Evolutionary conservation across 2,329 filamentous ascomycete species (phyloP), one percentile per base, ranked within the genome.

Genomic region (Paecilomyces formosus): DNA sequence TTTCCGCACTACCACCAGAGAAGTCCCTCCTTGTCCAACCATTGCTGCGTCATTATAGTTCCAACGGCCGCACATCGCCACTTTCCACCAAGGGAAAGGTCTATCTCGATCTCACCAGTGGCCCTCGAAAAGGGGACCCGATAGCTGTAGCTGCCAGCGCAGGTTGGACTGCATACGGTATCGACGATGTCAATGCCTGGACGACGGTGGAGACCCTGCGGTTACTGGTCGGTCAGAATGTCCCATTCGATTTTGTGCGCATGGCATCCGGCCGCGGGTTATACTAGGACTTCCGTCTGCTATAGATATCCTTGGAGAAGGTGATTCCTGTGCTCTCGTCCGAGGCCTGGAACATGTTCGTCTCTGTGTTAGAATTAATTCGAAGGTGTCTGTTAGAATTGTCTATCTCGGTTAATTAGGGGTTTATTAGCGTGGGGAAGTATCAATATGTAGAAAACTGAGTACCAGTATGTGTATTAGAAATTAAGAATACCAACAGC

Each of bases 211-310:
- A 94, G 75, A 93, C 87, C 54, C 75, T 94, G 57, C 81, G 90
- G 64, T 73, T 92, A 60, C 79, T 95, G 24, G 88, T 93, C 11
- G 90, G 90, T 9, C 89, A 94, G 76, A 94, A 94, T 70, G 89
- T 94, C 58, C 89, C 88, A 5, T 93, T 91, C 74, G 92, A 89
- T 74, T 95, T 95, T 77, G 90, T 94, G 50, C 81, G 89, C 54
- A 78, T 94, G 69, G 89, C 90, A 45, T 82, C 81, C 63, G 84
- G 84, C 24, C 74, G 82, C 65, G 80, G 80, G 21, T 66, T 84
- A 62, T 82, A 79, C 65, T 81, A 75, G 50, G 21, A n/a, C 18
- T 45, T 21, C 39, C 15, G n/a, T 45, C 39, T 18, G n/a, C n/a
- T 45, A 45, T 18, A 45, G 15, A 45, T 45, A n/a, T 45, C n/a